Evolutionary conservation across 331 rosid species (phyloP), one percentile per base, ranked within the genome.

Genomic region (Quercus lobata): DNA sequence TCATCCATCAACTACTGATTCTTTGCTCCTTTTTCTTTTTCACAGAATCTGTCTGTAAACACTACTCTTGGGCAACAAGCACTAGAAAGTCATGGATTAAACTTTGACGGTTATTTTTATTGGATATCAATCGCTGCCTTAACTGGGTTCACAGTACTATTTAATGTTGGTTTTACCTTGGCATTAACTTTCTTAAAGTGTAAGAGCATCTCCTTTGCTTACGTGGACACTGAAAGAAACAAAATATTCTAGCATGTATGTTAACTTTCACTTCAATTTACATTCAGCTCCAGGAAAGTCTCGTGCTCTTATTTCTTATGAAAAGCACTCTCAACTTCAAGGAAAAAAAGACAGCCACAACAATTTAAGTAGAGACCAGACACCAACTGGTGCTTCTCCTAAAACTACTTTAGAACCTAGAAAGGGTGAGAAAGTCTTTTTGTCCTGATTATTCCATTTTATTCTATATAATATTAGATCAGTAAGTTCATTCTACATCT

Each of bases 111-210:
- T 52, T 76, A 84, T 62, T 87, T 83, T 83, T 92, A 61, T 77
- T 92, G 98, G 98, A 70, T 90, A 74, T 90, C 97, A 52, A 75
- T 94, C 32, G 90, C 83, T 15, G 96, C 90, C 52, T 61, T 94
- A 73, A 83, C 89, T 41, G 94, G 93, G 62, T 90, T 92, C 72
- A 65, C 93, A 8, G 61, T 83, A 25, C 46, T 92, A 24, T 94
- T 89, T 88, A 92, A 94, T 75, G 34, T 92, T 84, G 97, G 90
- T 54, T 92, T 92, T 73, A 83, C 85, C 25, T 76, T 92, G 56
- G 97, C 96, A 56, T 79, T 94, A 24, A 87, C 94, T 65, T 92
- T 86, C 83, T 71, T 92, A 62, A 90, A 90, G 75, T 76, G 98
- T 94, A 84, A 92, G 87, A 83, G 83, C 73, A 75, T 6, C 61